Conservation (phyloP, 768 basidiomycete genomes). For the Serendipita sp. region DNA sequence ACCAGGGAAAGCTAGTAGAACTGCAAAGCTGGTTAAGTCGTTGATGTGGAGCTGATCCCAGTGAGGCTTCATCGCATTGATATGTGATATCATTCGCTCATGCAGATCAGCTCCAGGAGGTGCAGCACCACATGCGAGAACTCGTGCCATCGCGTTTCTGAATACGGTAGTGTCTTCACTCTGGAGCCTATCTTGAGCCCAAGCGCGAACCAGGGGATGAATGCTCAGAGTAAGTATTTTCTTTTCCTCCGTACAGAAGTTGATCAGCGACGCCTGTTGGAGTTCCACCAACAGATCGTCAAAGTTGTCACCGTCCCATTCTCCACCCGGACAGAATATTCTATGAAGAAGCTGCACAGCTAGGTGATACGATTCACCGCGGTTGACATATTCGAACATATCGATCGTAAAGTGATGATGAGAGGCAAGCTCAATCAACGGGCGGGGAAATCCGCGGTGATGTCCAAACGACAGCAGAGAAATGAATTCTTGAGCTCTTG, state of each 20-base stretch:
- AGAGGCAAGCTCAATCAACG: background rate
- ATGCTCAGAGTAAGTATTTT: background rate
- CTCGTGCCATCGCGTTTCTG: background rate
- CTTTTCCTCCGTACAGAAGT: background rate
- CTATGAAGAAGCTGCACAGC: background rate
- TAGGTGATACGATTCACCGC: background rate
- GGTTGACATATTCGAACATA: background rate
- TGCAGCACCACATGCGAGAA: background rate
- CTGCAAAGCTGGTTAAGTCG: background rate
- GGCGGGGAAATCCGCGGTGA: background rate
- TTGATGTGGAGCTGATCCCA: background rate
- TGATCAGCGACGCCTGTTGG: background rate
- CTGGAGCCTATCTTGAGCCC: background rate
- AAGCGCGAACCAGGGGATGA: background rate
- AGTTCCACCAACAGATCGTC: background rate
- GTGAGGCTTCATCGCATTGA: background rate
- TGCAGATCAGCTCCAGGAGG: background rate
- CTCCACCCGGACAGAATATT: background rate
- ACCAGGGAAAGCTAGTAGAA: background rate
- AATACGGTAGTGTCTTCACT: background rate
- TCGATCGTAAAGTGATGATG: background rate
- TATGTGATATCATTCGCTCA: background rate
- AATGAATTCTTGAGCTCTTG: background rate
- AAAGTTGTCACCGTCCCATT: background rate
- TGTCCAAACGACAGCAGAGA: background rate